Conservation (phyloP, 2,329 filamentous ascomycete genomes). For the Fusarium citri region DNA sequence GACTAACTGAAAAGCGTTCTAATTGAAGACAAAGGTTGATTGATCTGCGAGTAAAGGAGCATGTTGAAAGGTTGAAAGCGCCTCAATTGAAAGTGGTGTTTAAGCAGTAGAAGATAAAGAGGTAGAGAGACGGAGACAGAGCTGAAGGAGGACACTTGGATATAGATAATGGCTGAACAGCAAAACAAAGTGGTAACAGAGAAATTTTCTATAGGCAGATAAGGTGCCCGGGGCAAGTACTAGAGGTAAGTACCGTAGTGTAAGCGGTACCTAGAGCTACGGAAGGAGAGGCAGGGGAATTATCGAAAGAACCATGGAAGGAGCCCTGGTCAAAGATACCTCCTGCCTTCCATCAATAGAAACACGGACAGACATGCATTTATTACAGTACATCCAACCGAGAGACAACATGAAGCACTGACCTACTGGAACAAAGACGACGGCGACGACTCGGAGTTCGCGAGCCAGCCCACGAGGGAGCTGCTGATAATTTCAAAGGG, state of each 20-base stretch:
- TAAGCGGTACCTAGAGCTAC: slow-evolving; percentile 1
- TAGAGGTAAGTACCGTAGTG: not conserved
- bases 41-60: slow-evolving; percentile 16
- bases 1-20: slow-evolving; percentile 28
- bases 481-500: slow-evolving; percentile 15
- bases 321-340: slow-evolving; percentile 1
- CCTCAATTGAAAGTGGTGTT: not conserved
- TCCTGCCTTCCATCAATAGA: not conserved
- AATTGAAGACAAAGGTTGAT: slow-evolving; percentile 19
- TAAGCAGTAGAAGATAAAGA: not conserved
- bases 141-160: not conserved
- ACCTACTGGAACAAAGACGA: slow-evolving; percentile 21
- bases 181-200: not conserved
- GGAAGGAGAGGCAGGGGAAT: slow-evolving; percentile 4
- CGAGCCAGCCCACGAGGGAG: slow-evolving; percentile 32
- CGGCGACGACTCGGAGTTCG: slow-evolving; percentile 34
- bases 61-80: slow-evolving; percentile 15
- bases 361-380: not conserved
- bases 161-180: not conserved
- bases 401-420: slow-evolving; percentile 21
- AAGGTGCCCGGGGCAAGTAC: not conserved
- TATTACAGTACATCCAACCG: slow-evolving; percentile 4
- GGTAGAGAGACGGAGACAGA: slow-evolving; percentile 4
- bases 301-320: slow-evolving; percentile 18
- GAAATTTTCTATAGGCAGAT: slow-evolving; percentile 21